Percentiles rank a stretch among this genome's conserved stretches.
phyloP scores from a whole-genome alignment of 306 rosid species.

The Fragaria vesca region DNA sequence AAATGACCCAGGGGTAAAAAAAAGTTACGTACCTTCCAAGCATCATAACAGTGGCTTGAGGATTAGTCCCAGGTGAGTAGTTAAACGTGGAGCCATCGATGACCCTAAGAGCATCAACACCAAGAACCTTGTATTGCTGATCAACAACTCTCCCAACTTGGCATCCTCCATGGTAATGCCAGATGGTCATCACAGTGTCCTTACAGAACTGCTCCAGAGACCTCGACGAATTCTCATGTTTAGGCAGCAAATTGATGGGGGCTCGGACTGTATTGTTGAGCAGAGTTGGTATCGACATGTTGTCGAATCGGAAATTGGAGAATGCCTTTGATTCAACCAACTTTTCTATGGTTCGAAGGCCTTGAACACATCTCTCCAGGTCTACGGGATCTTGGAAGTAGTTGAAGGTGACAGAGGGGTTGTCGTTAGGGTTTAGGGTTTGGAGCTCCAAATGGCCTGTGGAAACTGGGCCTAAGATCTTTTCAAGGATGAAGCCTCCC shows the following conservation, averaged over 20 bases:
- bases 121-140: slow-evolving; percentile 53
- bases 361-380: slow-evolving; percentile 60
- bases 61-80: slow-evolving; percentile 79
- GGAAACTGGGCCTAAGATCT: slow-evolving; percentile 64
- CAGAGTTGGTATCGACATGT: slow-evolving; percentile 28
- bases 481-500: slow-evolving; percentile 75
- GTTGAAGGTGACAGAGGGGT: slow-evolving; percentile 72
- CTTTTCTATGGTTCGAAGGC: slow-evolving; percentile 41
- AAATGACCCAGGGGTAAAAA: neutral
- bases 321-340: slow-evolving; percentile 54
- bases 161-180: slow-evolving; percentile 92
- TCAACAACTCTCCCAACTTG: slow-evolving; percentile 68
- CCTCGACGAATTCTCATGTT: slow-evolving; percentile 37
- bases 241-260: slow-evolving; percentile 63
- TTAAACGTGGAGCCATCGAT: slow-evolving; percentile 80
- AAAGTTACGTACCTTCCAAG: slow-evolving; percentile 52
- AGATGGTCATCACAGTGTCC: slow-evolving; percentile 78
- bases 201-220: slow-evolving; percentile 62
- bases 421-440: slow-evolving; percentile 53
- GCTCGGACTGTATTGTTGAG: slow-evolving; percentile 48
- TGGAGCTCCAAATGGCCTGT: slow-evolving; percentile 58
- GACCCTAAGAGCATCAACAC: slow-evolving; percentile 58
- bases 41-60: slow-evolving; percentile 88
- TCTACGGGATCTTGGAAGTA: slow-evolving; percentile 62
- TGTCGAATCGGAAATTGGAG: slow-evolving; percentile 37